These are phyloP conservation scores for Cucurbita maxima DNA, from an alignment of 306 rosid species.

Conservation along the genomic window DNA sequence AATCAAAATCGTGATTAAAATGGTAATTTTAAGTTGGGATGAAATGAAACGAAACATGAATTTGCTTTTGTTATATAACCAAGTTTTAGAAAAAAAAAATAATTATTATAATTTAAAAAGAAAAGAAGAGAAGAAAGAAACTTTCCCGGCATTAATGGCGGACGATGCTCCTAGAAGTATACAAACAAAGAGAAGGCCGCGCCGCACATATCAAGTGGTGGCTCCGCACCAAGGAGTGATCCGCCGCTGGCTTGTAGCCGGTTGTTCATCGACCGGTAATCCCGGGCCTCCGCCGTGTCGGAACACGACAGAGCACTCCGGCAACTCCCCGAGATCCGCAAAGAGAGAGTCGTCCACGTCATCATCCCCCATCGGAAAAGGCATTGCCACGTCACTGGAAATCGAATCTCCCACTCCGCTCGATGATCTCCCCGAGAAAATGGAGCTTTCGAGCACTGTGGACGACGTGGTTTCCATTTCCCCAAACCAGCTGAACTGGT, in stretches of 20 bases:
- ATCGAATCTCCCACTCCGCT: not conserved
- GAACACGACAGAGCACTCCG: constrained; percentile 68
- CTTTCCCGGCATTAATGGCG: constrained; percentile 5
- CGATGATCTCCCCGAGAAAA: constrained; percentile 20
- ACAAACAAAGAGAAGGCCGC: not conserved
- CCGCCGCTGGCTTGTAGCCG: not conserved
- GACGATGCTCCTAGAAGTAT: not conserved
- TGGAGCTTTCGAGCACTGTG: constrained; percentile 35
- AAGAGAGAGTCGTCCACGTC: constrained; percentile 78
- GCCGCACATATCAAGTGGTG: not conserved
- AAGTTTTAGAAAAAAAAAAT: not conserved
- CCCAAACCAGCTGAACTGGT: constrained; percentile 57
- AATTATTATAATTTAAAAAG: not conserved
- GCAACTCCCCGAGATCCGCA: constrained; percentile 87
- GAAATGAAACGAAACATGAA: not conserved
- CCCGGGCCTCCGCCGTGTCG: constrained; percentile 21
- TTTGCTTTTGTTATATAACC: not conserved
- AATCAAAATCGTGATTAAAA: not conserved
- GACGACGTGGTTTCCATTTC: constrained; percentile 57
- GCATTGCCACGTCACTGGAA: constrained; percentile 7
- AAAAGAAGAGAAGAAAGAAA: not conserved
- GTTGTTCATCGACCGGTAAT: constrained; percentile 1
- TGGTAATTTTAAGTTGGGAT: not conserved
- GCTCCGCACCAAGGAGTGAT: constrained; percentile 8
- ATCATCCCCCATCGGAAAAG: constrained; percentile 74